Conservation (phyloP, 352 stramenopile genomes). For the Phytophthora tentaculata region DNA sequence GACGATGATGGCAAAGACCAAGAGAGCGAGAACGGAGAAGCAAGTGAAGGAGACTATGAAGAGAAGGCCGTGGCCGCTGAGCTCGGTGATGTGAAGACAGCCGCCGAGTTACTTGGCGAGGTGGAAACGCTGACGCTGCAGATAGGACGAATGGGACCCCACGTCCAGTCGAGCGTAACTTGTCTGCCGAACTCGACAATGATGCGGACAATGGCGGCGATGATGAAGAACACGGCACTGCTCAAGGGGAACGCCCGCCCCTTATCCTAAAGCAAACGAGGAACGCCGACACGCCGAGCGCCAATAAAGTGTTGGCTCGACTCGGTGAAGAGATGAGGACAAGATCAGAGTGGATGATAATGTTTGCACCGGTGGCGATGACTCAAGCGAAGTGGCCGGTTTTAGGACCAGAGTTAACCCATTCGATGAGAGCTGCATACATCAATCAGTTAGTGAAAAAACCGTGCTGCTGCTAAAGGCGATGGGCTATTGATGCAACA, state of each 20-base stretch:
- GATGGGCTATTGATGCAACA: neutral
- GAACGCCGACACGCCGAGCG: conserved; percentile 2
- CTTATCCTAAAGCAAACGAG: neutral
- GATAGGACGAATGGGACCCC: neutral
- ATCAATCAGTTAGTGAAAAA: neutral
- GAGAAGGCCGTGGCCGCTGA: neutral
- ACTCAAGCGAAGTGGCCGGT: conserved; percentile 2
- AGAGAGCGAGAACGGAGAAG: neutral
- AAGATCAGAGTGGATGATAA: neutral
- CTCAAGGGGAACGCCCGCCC: conserved; percentile 4
- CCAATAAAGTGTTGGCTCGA: neutral
- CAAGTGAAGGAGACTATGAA: neutral
- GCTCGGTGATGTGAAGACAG: neutral
- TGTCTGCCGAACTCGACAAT: conserved; percentile 1
- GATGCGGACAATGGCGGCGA: neutral
- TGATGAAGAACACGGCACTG: conserved; percentile 9
- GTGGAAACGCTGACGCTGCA: neutral
- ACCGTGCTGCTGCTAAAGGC: neutral
- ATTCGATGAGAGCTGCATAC: neutral
- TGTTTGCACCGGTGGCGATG: neutral
- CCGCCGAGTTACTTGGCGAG: neutral
- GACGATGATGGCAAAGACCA: neutral
- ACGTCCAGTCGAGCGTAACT: conserved; percentile 8
- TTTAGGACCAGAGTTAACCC: neutral
- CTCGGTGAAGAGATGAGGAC: conserved; percentile 1